phyloP scores from a whole-genome alignment of 352 stramenopile genomes.

The Globisporangium alternatum region DNA sequence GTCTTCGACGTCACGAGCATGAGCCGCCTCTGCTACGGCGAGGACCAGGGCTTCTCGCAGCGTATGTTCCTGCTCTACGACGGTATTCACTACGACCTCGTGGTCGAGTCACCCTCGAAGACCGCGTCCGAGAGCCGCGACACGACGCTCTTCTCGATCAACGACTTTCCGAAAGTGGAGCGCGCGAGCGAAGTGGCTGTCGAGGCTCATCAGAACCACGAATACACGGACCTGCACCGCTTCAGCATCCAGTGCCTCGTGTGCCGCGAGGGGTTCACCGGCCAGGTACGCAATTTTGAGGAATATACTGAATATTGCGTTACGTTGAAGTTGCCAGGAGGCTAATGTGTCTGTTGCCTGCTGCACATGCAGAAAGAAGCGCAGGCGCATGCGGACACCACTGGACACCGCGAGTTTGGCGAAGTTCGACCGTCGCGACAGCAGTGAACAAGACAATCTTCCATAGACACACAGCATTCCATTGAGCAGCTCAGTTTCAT shows the following conservation, averaged over 20 bases:
- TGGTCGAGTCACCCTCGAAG: slow-evolving; percentile 56
- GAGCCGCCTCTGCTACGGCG: slow-evolving; percentile 77
- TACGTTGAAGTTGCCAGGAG: neutral
- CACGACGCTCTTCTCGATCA: slow-evolving; percentile 71
- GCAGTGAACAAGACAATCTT: slow-evolving; percentile 1
- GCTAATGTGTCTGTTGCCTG: neutral
- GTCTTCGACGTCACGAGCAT: slow-evolving; percentile 87
- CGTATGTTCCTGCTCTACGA: slow-evolving; percentile 87
- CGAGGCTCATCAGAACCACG: slow-evolving; percentile 81
- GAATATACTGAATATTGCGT: neutral
- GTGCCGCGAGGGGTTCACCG: slow-evolving; percentile 61
- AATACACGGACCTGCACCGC: slow-evolving; percentile 69
- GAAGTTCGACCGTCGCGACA: slow-evolving; percentile 32
- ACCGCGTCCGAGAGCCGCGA: slow-evolving; percentile 51
- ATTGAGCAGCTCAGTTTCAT: neutral
- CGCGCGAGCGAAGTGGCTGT: slow-evolving; percentile 77
- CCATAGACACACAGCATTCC: neutral
- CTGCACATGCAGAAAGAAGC: slow-evolving; percentile 45
- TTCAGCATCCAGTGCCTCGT: slow-evolving; percentile 76
- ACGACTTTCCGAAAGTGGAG: slow-evolving; percentile 84
- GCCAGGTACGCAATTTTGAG: slow-evolving; percentile 32
- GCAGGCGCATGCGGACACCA: slow-evolving; percentile 52
- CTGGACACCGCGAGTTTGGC: slow-evolving; percentile 73
- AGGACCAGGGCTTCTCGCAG: slow-evolving; percentile 80
- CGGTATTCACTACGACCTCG: slow-evolving; percentile 83